phyloP scores from a whole-genome alignment of 179 eudicot genomes.

The Nepenthes alata region DNA sequence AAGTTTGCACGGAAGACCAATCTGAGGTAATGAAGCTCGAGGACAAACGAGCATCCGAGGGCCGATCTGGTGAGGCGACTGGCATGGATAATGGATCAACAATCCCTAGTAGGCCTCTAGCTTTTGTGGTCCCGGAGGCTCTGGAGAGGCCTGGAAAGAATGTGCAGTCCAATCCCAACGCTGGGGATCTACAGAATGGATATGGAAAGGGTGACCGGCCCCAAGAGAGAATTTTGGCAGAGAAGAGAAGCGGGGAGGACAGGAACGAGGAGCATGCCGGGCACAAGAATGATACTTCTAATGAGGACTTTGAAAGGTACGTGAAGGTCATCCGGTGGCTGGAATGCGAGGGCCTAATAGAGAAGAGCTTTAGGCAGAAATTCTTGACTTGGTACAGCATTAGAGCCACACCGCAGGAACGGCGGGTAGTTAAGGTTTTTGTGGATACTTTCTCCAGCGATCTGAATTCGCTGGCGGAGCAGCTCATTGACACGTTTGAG shows the following conservation, averaged over 20 bases:
- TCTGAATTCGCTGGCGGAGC: constrained; percentile 65
- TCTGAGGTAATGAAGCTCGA: constrained; percentile 12
- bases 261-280: constrained; percentile 26
- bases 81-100: no score
- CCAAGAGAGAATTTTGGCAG: no score
- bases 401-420: constrained; percentile 69
- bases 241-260: constrained; percentile 2
- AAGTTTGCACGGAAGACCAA: constrained; percentile 11
- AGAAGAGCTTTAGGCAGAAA: constrained; percentile 56
- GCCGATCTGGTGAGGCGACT: constrained; percentile 17
- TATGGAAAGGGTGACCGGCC: no score
- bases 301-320: constrained; percentile 45
- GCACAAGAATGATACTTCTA: constrained; percentile 10
- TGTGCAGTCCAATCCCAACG: no score
- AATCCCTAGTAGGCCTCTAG: no score
- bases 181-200: no score
- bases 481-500: constrained; percentile 64
- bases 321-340: constrained; percentile 77
- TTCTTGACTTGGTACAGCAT: constrained; percentile 87
- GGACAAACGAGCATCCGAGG: constrained; percentile 14
- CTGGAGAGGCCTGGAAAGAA: no score
- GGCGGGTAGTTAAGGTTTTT: constrained; percentile 63
- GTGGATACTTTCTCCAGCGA: constrained; percentile 67
- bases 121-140: no score
- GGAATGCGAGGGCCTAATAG: constrained; percentile 70